Percentiles rank a stretch among this genome's conserved stretches.
phyloP scores from a whole-genome alignment of 2,329 filamentous ascomycete genomes.

The Talaromyces sp. region DNA sequence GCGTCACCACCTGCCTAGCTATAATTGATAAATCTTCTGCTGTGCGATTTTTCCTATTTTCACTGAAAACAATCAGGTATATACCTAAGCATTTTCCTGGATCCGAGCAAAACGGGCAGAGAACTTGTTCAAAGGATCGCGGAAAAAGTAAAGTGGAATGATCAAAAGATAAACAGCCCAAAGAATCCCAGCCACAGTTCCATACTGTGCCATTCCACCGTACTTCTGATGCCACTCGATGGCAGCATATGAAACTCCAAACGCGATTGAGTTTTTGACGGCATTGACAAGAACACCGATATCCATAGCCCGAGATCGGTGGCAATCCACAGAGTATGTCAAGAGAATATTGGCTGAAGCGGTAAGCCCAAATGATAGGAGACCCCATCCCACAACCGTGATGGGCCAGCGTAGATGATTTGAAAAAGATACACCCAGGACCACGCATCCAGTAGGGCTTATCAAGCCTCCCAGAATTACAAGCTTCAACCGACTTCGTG shows the following conservation, averaged over 20 bases:
- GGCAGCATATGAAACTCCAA: neutral
- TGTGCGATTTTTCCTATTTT: no score
- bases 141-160: neutral
- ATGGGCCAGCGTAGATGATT: neutral
- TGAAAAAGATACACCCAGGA: neutral
- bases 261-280: neutral
- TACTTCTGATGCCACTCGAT: neutral
- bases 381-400: neutral
- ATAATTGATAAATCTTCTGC: no score
- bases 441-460: neutral
- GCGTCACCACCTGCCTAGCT: no score
- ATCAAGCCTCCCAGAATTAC: neutral
- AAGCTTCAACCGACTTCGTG: neutral
- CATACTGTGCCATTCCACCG: neutral
- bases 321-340: neutral
- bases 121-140: neutral
- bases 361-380: neutral
- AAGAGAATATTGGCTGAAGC: constrained; percentile 1
- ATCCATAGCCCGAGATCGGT: neutral
- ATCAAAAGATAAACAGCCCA: neutral
- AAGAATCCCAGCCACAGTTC: neutral
- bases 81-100: no score
- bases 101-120: neutral
- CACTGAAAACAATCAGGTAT: no score
- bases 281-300: neutral